Conservation (phyloP, 768 basidiomycete species). For the Mycena filopes region DNA sequence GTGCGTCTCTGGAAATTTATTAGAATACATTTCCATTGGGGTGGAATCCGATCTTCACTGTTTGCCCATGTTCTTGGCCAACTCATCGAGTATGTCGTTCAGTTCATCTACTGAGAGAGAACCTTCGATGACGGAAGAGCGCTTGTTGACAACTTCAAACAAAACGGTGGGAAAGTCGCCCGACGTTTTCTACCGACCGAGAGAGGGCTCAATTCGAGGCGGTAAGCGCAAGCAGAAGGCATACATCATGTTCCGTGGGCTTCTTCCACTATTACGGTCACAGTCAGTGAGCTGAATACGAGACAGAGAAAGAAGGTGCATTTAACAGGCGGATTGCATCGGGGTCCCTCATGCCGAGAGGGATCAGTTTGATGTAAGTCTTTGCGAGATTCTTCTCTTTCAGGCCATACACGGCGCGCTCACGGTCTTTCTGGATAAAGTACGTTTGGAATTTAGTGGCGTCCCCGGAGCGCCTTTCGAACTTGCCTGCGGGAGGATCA, state of each 20-base stretch:
- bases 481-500: constrained; percentile 88
- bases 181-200: constrained; percentile 63
- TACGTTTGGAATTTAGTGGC: not conserved
- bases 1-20: constrained; percentile 66
- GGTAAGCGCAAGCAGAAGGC: constrained; percentile 36
- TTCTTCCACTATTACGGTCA: constrained; percentile 78
- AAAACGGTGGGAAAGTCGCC: constrained; percentile 92
- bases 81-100: constrained; percentile 82
- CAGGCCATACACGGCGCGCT: constrained; percentile 90
- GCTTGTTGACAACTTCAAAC: constrained; percentile 86
- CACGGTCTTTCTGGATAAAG: constrained; percentile 83
- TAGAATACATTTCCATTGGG: constrained; percentile 13
- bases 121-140: constrained; percentile 82
- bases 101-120: constrained; percentile 84
- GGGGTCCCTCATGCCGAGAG: constrained; percentile 80
- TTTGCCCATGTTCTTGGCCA: constrained; percentile 78
- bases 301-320: too few species aligned
- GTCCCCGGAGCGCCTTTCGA: constrained; percentile 3
- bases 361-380: constrained; percentile 90
- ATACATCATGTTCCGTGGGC: constrained; percentile 74
- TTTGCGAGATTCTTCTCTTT: constrained; percentile 97
- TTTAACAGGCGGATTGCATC: constrained; percentile 86
- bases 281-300: too few species aligned
- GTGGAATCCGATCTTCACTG: constrained; percentile 58
- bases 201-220: not conserved